Base-by-base conservation (phyloP, 2,329 filamentous ascomycete species). In the Ophiostoma novo-ulmi region DNA sequence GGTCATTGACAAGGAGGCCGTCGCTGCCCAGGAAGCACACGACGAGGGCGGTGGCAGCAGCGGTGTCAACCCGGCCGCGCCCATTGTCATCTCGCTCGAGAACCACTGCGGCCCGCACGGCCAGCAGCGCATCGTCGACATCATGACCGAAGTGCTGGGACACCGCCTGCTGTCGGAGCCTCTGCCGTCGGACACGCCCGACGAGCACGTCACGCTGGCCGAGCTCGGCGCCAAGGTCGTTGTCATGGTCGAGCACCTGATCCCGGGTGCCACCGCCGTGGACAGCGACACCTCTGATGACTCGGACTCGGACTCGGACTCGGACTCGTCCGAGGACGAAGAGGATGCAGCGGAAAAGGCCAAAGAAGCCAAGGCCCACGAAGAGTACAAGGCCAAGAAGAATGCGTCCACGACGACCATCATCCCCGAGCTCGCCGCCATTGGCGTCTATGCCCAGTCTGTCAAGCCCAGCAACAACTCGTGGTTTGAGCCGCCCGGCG, bases 401-500 rank as follows among this genome's bases (percentile, higher is more conserved):
- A 26, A 5, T 2, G 44, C 44, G 14, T 13, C 44, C 13, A 17
- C 52, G 6, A 14, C 26, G 2, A 63, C 58, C 10, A 63, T 63
- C 26, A 35, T 63, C 11, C 58, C 58, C 11, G 58, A 36, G 58
- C 58, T 63, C 13, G 58, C 58, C 26, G 26, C 58, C 26, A 31
- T 63, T 13, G 58, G 58, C 58, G 58, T 63, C 58, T 63, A 63
- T 17, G 58, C 58, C 13, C 58, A 63, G 58, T 63, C 58, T 13
- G 58, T 63, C 58, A 63, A 63, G 58, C 58, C 58, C 26, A 63
- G 58, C 58, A 63, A 63, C 58, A 63, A 63, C 26, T 63, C 58
- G 58, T 63, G 58, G 58, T 63, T 63, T 26, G 58, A 63, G 22
- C 58, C 58, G 58, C 58, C 58, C 58, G 58, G 58, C 58, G 58